Evolutionary conservation across 2,329 filamentous ascomycete genomes (phyloP).

Genomic region (Alternaria conjuncta): DNA sequence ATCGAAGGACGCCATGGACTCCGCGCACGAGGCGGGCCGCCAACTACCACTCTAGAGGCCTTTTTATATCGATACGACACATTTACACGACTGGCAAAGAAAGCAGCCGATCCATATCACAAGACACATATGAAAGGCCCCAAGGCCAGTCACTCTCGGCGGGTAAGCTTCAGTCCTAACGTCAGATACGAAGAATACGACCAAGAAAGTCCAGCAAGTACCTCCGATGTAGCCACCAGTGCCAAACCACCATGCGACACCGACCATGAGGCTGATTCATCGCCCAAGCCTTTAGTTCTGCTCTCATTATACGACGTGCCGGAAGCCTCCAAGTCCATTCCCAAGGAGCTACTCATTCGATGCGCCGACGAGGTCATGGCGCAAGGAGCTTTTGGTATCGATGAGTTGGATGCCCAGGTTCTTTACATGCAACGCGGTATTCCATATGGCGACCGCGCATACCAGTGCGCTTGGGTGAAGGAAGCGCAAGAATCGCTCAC

Average conservation of each 20-base stretch:
- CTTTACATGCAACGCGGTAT: neutral
- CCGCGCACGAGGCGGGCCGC: neutral
- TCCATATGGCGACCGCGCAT: neutral
- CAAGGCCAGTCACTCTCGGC: neutral
- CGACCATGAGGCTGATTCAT: neutral
- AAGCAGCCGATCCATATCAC: neutral
- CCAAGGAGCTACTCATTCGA: neutral
- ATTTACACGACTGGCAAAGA: neutral
- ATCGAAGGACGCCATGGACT: neutral
- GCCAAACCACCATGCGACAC: neutral
- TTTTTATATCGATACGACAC: neutral
- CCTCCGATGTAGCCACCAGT: neutral
- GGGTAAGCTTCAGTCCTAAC: neutral
- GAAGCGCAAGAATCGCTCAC: neutral
- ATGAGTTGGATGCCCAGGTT: neutral
- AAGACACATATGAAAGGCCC: neutral
- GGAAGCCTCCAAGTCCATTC: neutral
- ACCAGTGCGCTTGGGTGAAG: neutral
- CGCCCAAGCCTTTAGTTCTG: neutral
- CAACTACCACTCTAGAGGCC: neutral
- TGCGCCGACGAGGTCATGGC: neutral
- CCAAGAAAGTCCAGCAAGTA: neutral
- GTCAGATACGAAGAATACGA: neutral
- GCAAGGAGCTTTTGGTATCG: neutral
- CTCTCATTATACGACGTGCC: neutral